phyloP scores from a whole-genome alignment of 768 basidiomycete species.

The Chalciporus sphaerocephalus region DNA sequence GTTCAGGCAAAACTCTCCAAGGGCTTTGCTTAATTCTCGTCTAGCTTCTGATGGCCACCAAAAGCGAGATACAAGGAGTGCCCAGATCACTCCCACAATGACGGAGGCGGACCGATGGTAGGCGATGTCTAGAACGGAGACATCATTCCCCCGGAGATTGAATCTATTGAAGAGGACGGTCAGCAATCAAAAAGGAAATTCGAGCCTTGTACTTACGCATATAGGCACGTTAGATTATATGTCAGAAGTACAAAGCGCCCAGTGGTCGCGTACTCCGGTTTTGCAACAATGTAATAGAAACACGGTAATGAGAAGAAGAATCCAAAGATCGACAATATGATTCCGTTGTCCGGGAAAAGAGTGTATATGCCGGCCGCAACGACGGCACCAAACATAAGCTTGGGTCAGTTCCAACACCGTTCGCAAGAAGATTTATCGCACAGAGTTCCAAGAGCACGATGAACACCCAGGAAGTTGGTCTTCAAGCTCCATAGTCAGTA shows the following conservation, averaged over 20 bases:
- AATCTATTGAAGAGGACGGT: constrained; percentile 46
- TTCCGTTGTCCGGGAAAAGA: constrained; percentile 69
- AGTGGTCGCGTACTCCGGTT: constrained; percentile 69
- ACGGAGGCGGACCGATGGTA: constrained; percentile 77
- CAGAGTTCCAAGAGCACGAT: constrained; percentile 85
- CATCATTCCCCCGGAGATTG: constrained; percentile 64
- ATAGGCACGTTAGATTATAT: constrained; percentile 83
- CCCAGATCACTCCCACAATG: constrained; percentile 83
- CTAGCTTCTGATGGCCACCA: constrained; percentile 98
- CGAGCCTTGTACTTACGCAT: constrained; percentile 41
- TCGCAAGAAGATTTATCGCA: constrained; percentile 34
- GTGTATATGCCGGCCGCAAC: constrained; percentile 71
- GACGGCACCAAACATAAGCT: constrained; percentile 65
- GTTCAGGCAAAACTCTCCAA: constrained; percentile 94
- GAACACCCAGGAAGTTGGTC: constrained; percentile 83
- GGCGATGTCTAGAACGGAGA: constrained; percentile 67
- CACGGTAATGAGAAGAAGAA: constrained; percentile 90
- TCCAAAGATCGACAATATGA: constrained; percentile 76
- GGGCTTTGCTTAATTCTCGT: constrained; percentile 74
- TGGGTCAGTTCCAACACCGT: constrained; percentile 7
- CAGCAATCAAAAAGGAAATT: not conserved
- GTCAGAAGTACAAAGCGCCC: constrained; percentile 81
- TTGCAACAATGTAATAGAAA: constrained; percentile 83
- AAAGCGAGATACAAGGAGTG: constrained; percentile 77
- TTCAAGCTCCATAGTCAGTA: constrained; percentile 29